Evolutionary conservation across 2,329 filamentous ascomycete species (phyloP).

Genomic region (Colletotrichum sp.): DNA sequence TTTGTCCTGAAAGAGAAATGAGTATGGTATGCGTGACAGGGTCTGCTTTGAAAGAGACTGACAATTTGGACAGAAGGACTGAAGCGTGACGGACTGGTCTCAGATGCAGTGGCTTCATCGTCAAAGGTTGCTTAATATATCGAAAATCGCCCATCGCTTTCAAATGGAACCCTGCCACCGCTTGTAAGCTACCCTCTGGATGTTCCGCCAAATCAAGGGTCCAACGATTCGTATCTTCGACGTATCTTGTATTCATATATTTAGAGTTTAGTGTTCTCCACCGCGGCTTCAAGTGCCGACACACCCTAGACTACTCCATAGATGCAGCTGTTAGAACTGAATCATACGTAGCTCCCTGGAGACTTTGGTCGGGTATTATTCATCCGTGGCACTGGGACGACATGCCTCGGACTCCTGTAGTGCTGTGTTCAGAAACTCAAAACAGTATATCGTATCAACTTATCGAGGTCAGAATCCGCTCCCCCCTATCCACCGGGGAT

Average conservation of each 20-base stretch:
- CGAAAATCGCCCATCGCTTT: not conserved
- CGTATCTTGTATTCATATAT: not conserved
- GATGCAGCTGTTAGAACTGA: not conserved
- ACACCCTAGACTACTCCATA: not conserved
- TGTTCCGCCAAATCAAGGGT: not conserved
- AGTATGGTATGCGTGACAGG: not conserved
- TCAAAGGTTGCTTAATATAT: not conserved
- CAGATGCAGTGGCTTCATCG: not conserved
- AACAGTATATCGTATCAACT: too few relatives aligned
- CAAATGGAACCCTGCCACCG: not conserved
- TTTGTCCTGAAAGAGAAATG: not conserved
- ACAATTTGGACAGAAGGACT: not conserved
- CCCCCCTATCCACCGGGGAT: too few relatives aligned
- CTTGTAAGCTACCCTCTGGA: not conserved
- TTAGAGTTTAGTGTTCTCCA: not conserved
- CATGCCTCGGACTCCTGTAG: not conserved
- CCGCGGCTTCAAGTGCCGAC: not conserved
- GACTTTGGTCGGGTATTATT: not conserved
- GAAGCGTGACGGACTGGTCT: not conserved
- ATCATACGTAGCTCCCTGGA: not conserved
- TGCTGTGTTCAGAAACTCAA: not conserved
- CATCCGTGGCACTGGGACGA: not conserved
- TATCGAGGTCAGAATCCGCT: too few relatives aligned
- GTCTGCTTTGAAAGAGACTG: not conserved
- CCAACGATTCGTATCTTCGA: not conserved